Conservation (phyloP, 1,284 basidiomycete genomes). For the Cryptococcus hybrid region DNA sequence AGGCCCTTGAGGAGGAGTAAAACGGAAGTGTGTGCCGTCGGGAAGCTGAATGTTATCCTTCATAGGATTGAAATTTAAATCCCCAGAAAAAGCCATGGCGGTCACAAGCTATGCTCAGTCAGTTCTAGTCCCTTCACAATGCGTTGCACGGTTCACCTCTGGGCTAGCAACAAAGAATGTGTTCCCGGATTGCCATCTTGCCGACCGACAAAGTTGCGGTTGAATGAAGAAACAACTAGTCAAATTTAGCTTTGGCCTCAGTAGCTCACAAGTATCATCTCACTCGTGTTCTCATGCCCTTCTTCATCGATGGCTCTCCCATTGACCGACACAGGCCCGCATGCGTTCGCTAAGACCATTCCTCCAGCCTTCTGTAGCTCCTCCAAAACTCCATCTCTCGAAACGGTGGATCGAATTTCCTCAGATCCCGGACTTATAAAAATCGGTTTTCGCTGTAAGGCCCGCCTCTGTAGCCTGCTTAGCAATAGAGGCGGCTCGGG, state of each 20-base stretch:
- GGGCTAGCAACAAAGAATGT: slow-evolving; percentile 72
- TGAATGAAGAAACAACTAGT: slow-evolving; percentile 73
- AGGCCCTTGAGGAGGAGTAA: slow-evolving; percentile 77
- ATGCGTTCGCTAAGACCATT: slow-evolving; percentile 95
- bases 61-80: slow-evolving; percentile 88
- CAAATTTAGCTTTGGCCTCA: slow-evolving; percentile 66
- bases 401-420: slow-evolving; percentile 97
- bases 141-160: background rate
- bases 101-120: background rate
- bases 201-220: slow-evolving; percentile 94
- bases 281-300: slow-evolving; percentile 75
- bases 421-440: slow-evolving; percentile 97
- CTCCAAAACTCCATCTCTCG: slow-evolving; percentile 89
- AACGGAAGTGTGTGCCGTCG: slow-evolving; percentile 75
- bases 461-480: slow-evolving; percentile 63
- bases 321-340: slow-evolving; percentile 98
- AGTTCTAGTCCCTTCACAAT: too few relatives aligned
- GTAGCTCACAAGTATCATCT: slow-evolving; percentile 52
- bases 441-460: slow-evolving; percentile 84
- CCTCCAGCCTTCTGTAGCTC: slow-evolving; percentile 86
- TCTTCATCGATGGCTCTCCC: slow-evolving; percentile 97
- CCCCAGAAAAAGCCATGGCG: slow-evolving; percentile 87
- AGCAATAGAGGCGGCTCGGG: slow-evolving; percentile 91
- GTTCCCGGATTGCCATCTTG: slow-evolving; percentile 96
- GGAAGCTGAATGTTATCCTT: slow-evolving; percentile 75